These are phyloP conservation scores for Kandelia obovata DNA, from an alignment of 345 rosid species.

Conservation along the genomic window DNA sequence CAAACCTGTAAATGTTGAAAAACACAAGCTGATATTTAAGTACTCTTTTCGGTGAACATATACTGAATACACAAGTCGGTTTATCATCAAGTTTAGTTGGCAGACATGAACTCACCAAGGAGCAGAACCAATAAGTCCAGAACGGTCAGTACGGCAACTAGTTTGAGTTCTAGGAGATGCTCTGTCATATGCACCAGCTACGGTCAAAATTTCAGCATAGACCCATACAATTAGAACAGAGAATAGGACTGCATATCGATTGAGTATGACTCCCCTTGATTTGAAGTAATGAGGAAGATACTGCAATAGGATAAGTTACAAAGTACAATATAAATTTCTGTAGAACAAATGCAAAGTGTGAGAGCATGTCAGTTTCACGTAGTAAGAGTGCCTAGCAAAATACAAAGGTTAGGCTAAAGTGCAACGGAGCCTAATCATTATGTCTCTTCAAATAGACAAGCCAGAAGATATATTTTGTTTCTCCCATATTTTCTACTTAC, in stretches of 20 bases:
- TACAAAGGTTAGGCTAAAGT: too few species aligned
- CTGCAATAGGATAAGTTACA: slow-evolving; percentile 33
- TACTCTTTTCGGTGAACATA: not conserved
- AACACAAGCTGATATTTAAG: too few species aligned
- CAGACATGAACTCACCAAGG: slow-evolving; percentile 53
- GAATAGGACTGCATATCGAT: slow-evolving; percentile 58
- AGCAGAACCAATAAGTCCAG: slow-evolving; percentile 77
- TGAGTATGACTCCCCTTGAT: slow-evolving; percentile 37
- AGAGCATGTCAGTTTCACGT: too few species aligned
- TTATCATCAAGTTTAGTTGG: not conserved
- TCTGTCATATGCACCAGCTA: slow-evolving; percentile 68
- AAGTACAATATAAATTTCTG: not conserved
- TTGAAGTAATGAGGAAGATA: slow-evolving; percentile 56
- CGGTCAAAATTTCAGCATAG: slow-evolving; percentile 74
- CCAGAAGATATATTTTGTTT: too few species aligned
- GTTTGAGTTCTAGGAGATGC: slow-evolving; percentile 56
- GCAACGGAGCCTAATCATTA: too few species aligned
- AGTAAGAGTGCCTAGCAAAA: too few species aligned
- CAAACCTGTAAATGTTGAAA: too few species aligned
- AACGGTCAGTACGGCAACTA: slow-evolving; percentile 79
- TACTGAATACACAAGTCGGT: not conserved
- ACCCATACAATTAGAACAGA: slow-evolving; percentile 60
- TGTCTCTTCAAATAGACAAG: too few species aligned
- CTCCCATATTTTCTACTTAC: too few species aligned
- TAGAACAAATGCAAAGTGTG: too few species aligned